Conservation (phyloP, 805 yeast species). For the Starmerella lactis-condensi region DNA sequence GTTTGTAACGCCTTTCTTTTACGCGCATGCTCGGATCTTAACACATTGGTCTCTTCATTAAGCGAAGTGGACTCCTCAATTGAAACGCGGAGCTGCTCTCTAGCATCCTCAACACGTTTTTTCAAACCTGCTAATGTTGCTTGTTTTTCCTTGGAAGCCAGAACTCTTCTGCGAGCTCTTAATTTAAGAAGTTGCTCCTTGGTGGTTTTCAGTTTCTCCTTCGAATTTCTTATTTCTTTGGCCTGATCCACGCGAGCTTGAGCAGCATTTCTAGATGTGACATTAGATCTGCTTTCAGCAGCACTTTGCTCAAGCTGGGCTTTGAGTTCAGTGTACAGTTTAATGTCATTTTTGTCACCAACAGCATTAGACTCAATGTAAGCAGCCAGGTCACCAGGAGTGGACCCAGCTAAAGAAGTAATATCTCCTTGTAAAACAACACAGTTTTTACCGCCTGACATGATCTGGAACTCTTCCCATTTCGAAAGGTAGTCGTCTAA, state of each 20-base stretch:
- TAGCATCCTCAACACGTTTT: slow-evolving; percentile 6
- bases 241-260: slow-evolving; percentile 30
- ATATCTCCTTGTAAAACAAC: slow-evolving; percentile 95
- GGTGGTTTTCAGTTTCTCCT: slow-evolving; percentile 25
- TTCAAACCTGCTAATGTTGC: slow-evolving; percentile 4
- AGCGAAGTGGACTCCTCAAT: slow-evolving; percentile 5
- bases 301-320: slow-evolving; percentile 40
- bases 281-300: slow-evolving; percentile 43
- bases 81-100: neutral
- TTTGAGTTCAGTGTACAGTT: slow-evolving; percentile 46
- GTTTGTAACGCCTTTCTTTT: slow-evolving; percentile 9
- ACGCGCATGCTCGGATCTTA: slow-evolving; percentile 12
- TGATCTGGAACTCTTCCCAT: slow-evolving; percentile 58
- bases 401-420: slow-evolving; percentile 77
- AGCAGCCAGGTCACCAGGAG: slow-evolving; percentile 52
- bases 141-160: slow-evolving; percentile 4
- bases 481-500: slow-evolving; percentile 37
- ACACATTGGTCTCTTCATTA: slow-evolving; percentile 3
- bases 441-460: slow-evolving; percentile 78
- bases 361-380: slow-evolving; percentile 35
- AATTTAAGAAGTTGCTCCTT: slow-evolving; percentile 4
- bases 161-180: slow-evolving; percentile 5
- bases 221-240: slow-evolving; percentile 41
- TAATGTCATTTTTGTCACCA: no score
- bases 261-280: slow-evolving; percentile 57